These are phyloP conservation scores for Mycena floridula DNA, from an alignment of 768 basidiomycete genomes.

Conservation along the genomic window DNA sequence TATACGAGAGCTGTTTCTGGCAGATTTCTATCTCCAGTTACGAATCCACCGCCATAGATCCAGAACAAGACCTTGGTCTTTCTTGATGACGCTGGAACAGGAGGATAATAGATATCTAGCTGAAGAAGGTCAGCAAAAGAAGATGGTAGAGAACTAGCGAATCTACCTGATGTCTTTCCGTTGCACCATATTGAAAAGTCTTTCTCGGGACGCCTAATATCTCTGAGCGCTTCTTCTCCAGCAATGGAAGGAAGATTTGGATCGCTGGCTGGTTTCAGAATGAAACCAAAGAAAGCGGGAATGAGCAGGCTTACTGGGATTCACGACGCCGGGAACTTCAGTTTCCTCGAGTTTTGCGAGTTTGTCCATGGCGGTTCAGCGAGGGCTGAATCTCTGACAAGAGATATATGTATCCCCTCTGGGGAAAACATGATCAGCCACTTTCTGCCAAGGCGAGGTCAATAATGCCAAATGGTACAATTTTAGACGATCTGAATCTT, in stretches of 20 bases:
- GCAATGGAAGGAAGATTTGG: constrained; percentile 40
- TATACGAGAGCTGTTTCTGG: constrained; percentile 45
- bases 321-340: constrained; percentile 22
- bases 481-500: no score
- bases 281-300: not conserved
- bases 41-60: constrained; percentile 64
- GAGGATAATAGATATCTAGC: constrained; percentile 67
- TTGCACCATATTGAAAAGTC: constrained; percentile 52
- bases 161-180: constrained; percentile 43
- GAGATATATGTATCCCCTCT: no score
- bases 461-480: no score
- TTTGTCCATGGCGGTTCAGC: no score
- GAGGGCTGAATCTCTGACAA: no score
- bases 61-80: constrained; percentile 52
- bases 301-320: constrained; percentile 31
- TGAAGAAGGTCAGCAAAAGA: constrained; percentile 15
- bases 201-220: constrained; percentile 44
- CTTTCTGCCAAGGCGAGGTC: no score
- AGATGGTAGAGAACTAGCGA: not conserved
- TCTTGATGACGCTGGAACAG: constrained; percentile 17
- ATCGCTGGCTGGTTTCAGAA: constrained; percentile 27
- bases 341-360: constrained; percentile 25
- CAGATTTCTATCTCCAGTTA: constrained; percentile 42
- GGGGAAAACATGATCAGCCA: no score
- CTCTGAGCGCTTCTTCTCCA: constrained; percentile 38